phyloP scores from a whole-genome alignment of 495 filamentous ascomycete species.

The Xylaria nigripes region DNA sequence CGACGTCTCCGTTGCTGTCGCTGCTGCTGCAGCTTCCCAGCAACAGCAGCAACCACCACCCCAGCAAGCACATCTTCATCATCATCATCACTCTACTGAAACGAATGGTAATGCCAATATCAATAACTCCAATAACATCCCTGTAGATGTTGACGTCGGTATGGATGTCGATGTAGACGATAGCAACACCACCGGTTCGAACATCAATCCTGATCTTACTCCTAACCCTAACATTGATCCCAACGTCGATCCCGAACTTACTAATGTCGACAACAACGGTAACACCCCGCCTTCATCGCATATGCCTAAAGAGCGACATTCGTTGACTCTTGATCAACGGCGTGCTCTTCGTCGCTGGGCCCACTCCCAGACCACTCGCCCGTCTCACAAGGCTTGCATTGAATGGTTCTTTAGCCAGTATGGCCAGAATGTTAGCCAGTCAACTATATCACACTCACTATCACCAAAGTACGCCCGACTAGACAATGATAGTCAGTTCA shows the following conservation, averaged over 20 bases:
- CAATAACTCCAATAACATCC: not conserved
- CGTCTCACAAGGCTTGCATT: constrained; percentile 45
- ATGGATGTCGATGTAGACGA: constrained; percentile 9
- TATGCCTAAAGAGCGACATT: constrained; percentile 39
- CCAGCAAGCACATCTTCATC: not conserved
- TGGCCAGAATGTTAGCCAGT: constrained; percentile 44
- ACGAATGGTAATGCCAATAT: not conserved
- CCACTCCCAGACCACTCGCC: constrained; percentile 39
- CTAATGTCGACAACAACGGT: not conserved
- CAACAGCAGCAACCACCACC: not conserved
- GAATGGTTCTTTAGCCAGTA: constrained; percentile 46
- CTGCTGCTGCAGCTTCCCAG: constrained; percentile 5
- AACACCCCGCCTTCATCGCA: constrained; percentile 1
- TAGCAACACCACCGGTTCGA: constrained; percentile 6
- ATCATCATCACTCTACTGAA: not conserved
- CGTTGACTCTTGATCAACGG: constrained; percentile 45
- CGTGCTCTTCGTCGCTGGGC: constrained; percentile 46
- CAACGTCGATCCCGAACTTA: constrained; percentile 1
- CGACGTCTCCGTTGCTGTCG: constrained; percentile 21
- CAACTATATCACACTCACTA: constrained; percentile 44
- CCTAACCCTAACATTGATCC: constrained; percentile 10
- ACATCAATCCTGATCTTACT: constrained; percentile 6
- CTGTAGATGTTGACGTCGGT: constrained; percentile 2
- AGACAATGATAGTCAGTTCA: constrained; percentile 43
- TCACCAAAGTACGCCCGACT: constrained; percentile 48